phyloP scores from a whole-genome alignment of 2,329 filamentous ascomycete genomes.

The Cordyceps cateniannulata region DNA sequence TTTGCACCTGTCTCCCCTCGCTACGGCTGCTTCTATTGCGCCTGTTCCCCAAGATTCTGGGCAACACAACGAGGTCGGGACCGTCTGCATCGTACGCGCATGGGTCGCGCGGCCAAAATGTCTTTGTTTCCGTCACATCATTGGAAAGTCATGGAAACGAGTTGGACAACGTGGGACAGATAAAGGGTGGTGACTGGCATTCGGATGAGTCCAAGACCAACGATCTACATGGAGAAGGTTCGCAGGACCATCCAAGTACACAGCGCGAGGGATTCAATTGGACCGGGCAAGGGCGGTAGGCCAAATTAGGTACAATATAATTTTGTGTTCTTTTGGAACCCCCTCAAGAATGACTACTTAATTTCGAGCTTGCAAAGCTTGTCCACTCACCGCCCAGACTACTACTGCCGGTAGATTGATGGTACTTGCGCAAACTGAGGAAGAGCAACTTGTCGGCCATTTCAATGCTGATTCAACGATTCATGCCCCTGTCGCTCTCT shows the following conservation, averaged over 20 bases:
- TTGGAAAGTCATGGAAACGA: background rate
- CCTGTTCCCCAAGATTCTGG: constrained; percentile 15
- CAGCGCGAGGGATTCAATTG: background rate
- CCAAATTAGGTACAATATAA: too few species aligned
- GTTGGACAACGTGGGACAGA: background rate
- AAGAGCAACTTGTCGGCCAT: too few species aligned
- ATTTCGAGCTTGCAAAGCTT: too few species aligned
- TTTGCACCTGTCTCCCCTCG: constrained; percentile 20
- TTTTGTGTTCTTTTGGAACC: background rate
- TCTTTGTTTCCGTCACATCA: background rate
- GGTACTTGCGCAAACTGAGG: too few species aligned
- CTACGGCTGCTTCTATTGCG: constrained; percentile 17
- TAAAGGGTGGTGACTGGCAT: background rate
- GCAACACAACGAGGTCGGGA: background rate
- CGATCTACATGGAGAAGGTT: background rate
- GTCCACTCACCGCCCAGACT: too few species aligned
- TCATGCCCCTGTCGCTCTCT: too few species aligned
- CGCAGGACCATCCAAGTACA: background rate
- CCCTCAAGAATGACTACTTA: too few species aligned
- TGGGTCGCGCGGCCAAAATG: background rate
- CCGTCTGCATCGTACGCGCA: background rate
- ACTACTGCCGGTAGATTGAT: background rate
- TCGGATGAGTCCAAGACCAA: background rate
- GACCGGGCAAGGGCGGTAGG: too few species aligned
- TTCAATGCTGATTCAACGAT: too few species aligned